Conservation (phyloP, 2,329 filamentous ascomycete species). For the Macrophomina phaseolina region DNA sequence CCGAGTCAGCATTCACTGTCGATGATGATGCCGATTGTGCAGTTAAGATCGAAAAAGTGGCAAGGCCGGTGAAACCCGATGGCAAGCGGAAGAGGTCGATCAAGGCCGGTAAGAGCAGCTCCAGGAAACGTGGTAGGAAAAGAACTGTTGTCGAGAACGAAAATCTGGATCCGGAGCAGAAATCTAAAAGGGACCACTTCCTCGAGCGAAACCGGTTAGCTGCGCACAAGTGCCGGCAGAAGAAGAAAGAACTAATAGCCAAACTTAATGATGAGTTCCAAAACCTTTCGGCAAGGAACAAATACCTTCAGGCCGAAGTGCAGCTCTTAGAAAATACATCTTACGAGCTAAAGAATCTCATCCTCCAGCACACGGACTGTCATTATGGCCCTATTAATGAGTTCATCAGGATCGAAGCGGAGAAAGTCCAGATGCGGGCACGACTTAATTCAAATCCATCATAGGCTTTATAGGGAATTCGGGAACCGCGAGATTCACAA, state of each 20-base stretch:
- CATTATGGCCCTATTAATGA: constrained; percentile 33
- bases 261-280: constrained; percentile 55
- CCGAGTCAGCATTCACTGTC: neutral
- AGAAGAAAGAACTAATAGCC: constrained; percentile 65
- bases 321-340: constrained; percentile 14
- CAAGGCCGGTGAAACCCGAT: neutral
- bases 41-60: neutral
- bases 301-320: constrained; percentile 42
- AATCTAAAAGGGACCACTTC: constrained; percentile 24
- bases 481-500: neutral
- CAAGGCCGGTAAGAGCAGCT: neutral
- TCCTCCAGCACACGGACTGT: constrained; percentile 41
- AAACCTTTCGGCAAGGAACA: constrained; percentile 44
- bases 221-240: constrained; percentile 75
- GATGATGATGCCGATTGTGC: neutral
- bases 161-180: constrained; percentile 10
- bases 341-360: constrained; percentile 26
- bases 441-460: too few species aligned
- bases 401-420: neutral
- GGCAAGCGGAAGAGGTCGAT: constrained; percentile 17
- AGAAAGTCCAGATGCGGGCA: neutral
- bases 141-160: neutral
- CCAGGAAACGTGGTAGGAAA: constrained; percentile 21
- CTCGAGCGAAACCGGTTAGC: constrained; percentile 75
- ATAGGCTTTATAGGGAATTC: neutral